Evolutionary conservation across 2,329 filamentous ascomycete species (phyloP).

Genomic region (Ophiostoma piceae): DNA sequence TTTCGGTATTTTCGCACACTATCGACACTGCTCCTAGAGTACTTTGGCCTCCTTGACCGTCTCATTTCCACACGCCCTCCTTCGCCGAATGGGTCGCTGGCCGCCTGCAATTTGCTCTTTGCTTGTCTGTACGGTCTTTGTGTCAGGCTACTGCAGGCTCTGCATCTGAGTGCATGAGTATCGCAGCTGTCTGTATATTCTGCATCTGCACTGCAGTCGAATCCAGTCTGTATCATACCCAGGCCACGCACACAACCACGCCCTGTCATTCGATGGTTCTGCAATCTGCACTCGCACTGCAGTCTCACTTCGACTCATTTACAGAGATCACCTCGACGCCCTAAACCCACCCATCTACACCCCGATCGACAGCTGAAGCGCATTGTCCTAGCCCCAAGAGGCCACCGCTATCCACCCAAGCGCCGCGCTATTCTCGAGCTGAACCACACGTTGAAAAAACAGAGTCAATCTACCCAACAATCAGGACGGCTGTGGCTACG

Average conservation of each 20-base stretch:
- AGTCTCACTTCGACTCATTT: background rate
- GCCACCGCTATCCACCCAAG: conserved; percentile 2
- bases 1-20: background rate
- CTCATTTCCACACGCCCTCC: conserved; percentile 18
- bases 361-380: conserved; percentile 19
- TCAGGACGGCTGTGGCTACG: conserved; percentile 4
- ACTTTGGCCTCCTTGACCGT: background rate
- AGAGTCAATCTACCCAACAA: background rate
- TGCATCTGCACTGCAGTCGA: background rate
- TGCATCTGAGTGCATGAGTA: background rate
- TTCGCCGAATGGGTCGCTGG: conserved; percentile 19
- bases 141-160: background rate
- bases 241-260: background rate
- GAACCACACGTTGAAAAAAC: conserved; percentile 12
- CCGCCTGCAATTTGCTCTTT: conserved; percentile 7
- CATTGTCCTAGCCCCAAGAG: conserved; percentile 12
- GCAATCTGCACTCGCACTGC: no score
- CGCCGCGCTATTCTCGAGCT: conserved; percentile 13
- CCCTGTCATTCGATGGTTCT: background rate
- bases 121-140: conserved; percentile 6
- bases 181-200: background rate
- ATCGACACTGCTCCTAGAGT: no score
- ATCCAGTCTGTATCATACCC: background rate
- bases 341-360: background rate
- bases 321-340: background rate